These are phyloP conservation scores for Phyllostachys edulis DNA, from an alignment of 176 grass and related monocot genomes.

Conservation along the genomic window DNA sequence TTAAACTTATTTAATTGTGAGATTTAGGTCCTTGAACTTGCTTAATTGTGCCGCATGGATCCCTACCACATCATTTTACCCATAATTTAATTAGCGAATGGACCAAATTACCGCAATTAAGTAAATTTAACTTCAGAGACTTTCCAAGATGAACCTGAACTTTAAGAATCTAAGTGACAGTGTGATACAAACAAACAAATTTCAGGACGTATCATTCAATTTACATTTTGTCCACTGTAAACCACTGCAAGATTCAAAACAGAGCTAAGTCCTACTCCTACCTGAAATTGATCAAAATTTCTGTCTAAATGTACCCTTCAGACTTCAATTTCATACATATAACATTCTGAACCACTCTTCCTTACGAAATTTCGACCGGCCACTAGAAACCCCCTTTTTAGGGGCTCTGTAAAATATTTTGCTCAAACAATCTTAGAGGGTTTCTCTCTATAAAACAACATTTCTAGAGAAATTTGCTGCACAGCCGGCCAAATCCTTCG, in stretches of 20 bases:
- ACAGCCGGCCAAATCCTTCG: background rate
- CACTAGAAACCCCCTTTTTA: background rate
- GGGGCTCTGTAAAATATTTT: background rate
- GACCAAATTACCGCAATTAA: background rate
- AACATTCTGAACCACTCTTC: too few species aligned
- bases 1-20: background rate
- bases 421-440: background rate
- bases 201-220: background rate
- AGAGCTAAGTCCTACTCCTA: background rate
- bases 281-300: background rate
- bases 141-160: background rate
- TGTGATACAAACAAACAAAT: background rate
- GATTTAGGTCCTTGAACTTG: background rate
- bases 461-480: background rate
- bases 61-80: background rate
- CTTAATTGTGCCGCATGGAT: background rate
- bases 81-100: background rate
- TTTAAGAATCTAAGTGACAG: background rate
- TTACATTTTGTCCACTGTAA: background rate
- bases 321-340: background rate
- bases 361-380: too few species aligned
- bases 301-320: background rate
- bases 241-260: background rate
- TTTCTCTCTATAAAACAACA: background rate
- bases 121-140: background rate